These are phyloP conservation scores for Jamesozyma gamospora DNA, from an alignment of 805 yeast genomes.

Conservation along the genomic window DNA sequence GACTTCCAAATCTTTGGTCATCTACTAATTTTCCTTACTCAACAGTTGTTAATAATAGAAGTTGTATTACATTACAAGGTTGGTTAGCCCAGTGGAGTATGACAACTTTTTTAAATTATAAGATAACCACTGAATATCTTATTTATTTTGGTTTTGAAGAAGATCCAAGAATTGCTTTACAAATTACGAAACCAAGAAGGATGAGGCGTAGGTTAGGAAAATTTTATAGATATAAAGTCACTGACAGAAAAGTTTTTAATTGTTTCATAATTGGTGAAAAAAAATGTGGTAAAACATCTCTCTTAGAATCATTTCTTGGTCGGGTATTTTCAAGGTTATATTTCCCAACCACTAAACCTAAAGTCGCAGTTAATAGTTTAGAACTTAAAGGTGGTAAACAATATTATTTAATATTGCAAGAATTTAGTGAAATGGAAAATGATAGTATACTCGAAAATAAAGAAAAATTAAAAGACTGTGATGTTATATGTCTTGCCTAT, in stretches of 20 bases:
- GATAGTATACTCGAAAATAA: slow-evolving; percentile 70
- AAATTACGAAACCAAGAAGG: slow-evolving; percentile 74
- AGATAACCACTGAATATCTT: slow-evolving; percentile 75
- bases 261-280: slow-evolving; percentile 82
- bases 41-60: slow-evolving; percentile 83
- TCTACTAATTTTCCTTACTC: slow-evolving; percentile 78
- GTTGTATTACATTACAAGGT: slow-evolving; percentile 87
- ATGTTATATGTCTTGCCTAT: slow-evolving; percentile 79
- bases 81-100: slow-evolving; percentile 99
- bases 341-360: slow-evolving; percentile 73
- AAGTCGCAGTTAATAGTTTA: slow-evolving; percentile 81
- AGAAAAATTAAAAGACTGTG: slow-evolving; percentile 68
- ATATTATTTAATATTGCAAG: slow-evolving; percentile 84
- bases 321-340: slow-evolving; percentile 60
- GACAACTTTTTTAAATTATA: slow-evolving; percentile 81
- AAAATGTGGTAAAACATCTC: slow-evolving; percentile 77
- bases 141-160: slow-evolving; percentile 84
- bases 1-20: slow-evolving; percentile 79
- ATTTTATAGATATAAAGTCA: slow-evolving; percentile 53
- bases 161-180: slow-evolving; percentile 43
- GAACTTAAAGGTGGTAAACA: slow-evolving; percentile 94
- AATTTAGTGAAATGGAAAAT: slow-evolving; percentile 69
- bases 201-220: slow-evolving; percentile 57
- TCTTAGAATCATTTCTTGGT: slow-evolving; percentile 72
- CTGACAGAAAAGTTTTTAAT: slow-evolving; percentile 84